Evolutionary conservation across 768 basidiomycete species (phyloP), one percentile per base, ranked within the genome.

Genomic region (Nidula microcarpa): DNA sequence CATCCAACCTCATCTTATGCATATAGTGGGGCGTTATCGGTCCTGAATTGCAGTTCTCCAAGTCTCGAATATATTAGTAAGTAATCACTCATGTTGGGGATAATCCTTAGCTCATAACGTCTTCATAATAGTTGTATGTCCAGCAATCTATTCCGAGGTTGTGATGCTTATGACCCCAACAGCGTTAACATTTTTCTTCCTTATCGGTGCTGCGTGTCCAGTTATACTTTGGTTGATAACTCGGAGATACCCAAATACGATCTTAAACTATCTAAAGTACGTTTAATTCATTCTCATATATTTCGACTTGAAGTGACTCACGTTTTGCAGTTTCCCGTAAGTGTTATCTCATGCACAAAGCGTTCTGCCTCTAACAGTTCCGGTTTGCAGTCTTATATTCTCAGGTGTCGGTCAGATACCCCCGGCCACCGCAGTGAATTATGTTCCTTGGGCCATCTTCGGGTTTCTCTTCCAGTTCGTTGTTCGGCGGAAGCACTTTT

Each of bases 401-500:
- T 78, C 80, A 30, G 91, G 89, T 2, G 79, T 86, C 4, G 69
- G 73, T 17, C 69, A 72, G 50, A 89, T 94, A 46, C 93, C 93
- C 0, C 91, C 91, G 7, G 91, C 91, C 10, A 89, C 85, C 0
- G 87, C 91, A 3, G 77, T 93, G 60, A 95, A 96, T 66, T 95
- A 87, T 62, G 77, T 92, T 2, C 85, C 87, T 2, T 93, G 87
- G 87, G 81, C 86, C 64, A 70, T 84, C 49, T 74, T 86, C 32
- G 84, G 85, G 14, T 92, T 91, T 63, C 68, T 91, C 30, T 93
- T 94, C 71, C 91, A 89, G 58, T 87, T 76, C 61, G 59, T 85
- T n/a, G 74, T 87, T 36, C 76, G 88, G 56, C 71, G 84, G 66
- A 78, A 78, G 55, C 73, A 84, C 62, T 89, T 89, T 62, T 69